Conservation (phyloP, 371 early-diverging fungal species). For the Ordospora colligata region DNA sequence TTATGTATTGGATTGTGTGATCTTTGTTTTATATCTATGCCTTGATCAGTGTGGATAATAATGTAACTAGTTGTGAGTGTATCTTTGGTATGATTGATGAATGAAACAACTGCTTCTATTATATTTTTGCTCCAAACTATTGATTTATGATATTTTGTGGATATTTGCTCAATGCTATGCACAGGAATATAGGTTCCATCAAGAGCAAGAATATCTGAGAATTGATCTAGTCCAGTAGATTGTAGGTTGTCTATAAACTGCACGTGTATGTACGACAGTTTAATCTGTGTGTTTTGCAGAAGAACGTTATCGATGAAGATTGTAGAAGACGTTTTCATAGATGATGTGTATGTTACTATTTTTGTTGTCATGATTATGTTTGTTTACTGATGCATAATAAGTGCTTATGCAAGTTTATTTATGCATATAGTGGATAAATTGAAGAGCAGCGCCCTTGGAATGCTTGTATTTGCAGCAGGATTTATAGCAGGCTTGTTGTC, state of each 20-base stretch:
- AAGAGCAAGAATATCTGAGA: not conserved
- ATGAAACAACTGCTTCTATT: not conserved
- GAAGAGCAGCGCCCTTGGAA: not conserved
- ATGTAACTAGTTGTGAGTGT: too few relatives aligned
- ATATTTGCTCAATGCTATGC: not conserved
- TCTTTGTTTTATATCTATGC: too few relatives aligned
- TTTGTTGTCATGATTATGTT: not conserved
- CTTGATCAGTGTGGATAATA: too few relatives aligned
- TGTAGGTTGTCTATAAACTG: not conserved
- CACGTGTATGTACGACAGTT: not conserved
- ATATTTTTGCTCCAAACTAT: not conserved
- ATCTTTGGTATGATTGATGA: too few relatives aligned
- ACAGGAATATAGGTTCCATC: not conserved
- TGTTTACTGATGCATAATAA: not conserved
- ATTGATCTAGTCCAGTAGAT: not conserved
- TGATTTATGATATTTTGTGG: not conserved
- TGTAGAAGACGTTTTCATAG: not conserved
- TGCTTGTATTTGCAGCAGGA: not conserved
- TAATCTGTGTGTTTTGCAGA: not conserved
- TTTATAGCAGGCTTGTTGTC: conserved; percentile 11
- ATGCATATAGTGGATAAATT: not conserved
- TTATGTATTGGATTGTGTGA: too few relatives aligned
- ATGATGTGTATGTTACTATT: not conserved
- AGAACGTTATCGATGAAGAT: not conserved
- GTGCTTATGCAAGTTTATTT: too few relatives aligned